Percentiles rank a stretch among this genome's conserved stretches.
Evolutionary conservation across 1,139 yeast species (phyloP).

Genomic region (Nakaseomyces uthaithaninus): DNA sequence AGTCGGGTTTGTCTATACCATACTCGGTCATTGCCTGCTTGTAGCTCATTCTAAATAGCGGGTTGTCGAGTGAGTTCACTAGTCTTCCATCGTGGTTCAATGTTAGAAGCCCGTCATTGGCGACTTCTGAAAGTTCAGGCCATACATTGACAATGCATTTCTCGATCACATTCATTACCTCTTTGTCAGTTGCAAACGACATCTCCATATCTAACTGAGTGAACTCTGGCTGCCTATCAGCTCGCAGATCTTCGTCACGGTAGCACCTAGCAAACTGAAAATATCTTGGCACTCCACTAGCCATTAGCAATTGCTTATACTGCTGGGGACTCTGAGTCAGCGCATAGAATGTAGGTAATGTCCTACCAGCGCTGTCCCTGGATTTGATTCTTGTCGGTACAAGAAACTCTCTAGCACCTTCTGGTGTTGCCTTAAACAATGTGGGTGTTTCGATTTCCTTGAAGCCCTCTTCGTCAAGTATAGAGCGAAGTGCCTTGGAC

Average conservation of each 20-base stretch:
- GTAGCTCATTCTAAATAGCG: slow-evolving; percentile 40
- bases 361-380: slow-evolving; percentile 23
- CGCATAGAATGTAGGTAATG: slow-evolving; percentile 58
- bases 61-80: slow-evolving; percentile 11
- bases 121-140: slow-evolving; percentile 32
- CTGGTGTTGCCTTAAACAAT: slow-evolving; percentile 91
- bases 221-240: slow-evolving; percentile 95
- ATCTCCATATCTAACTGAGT: slow-evolving; percentile 93
- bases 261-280: slow-evolving; percentile 91
- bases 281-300: slow-evolving; percentile 80
- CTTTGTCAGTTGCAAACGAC: slow-evolving; percentile 66
- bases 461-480: slow-evolving; percentile 45
- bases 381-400: slow-evolving; percentile 65
- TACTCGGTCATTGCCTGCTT: slow-evolving; percentile 58
- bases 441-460: slow-evolving; percentile 89
- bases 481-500: slow-evolving; percentile 46
- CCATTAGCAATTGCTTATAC: slow-evolving; percentile 88
- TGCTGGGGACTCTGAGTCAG: slow-evolving; percentile 97
- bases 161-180: slow-evolving; percentile 62
- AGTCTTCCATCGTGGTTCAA: slow-evolving; percentile 21
- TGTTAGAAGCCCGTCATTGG: slow-evolving; percentile 20
- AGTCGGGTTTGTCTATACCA: slow-evolving; percentile 94
- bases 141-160: slow-evolving; percentile 49
- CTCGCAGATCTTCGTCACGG: slow-evolving; percentile 88
- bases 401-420: slow-evolving; percentile 92